Evolutionary conservation across 2,329 filamentous ascomycete species (phyloP).

Genomic region (Leptosphaerulina australis): DNA sequence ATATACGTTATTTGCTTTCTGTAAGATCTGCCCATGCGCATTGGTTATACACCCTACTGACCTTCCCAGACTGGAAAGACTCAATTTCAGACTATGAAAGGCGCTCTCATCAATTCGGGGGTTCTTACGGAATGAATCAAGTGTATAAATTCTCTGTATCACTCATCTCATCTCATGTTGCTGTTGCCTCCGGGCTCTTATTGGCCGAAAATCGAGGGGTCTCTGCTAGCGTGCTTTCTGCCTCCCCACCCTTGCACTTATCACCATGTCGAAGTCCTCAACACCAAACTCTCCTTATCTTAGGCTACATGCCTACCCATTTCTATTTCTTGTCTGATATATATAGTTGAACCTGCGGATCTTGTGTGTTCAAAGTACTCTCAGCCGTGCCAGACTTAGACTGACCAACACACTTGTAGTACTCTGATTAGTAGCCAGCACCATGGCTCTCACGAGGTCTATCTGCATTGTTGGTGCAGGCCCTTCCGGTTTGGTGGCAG

Average conservation of each 20-base stretch:
- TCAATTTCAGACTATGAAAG: slow-evolving; percentile 57
- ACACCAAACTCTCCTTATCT: not conserved
- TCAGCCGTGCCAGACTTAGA: not conserved
- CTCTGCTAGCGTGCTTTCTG: slow-evolving; percentile 21
- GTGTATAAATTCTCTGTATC: slow-evolving; percentile 8
- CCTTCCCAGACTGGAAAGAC: slow-evolving; percentile 53
- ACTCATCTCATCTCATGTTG: not conserved
- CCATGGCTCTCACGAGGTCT: slow-evolving; percentile 30
- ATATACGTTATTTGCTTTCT: slow-evolving; percentile 57
- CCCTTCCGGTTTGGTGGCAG: slow-evolving; percentile 53
- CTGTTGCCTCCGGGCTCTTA: not conserved
- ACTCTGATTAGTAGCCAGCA: slow-evolving; percentile 1
- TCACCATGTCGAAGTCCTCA: not conserved
- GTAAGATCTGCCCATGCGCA: slow-evolving; percentile 32
- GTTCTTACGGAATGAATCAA: slow-evolving; percentile 30
- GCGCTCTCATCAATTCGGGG: slow-evolving; percentile 43
- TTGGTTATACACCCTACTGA: slow-evolving; percentile 8
- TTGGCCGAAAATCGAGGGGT: slow-evolving; percentile 22
- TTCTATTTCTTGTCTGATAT: not conserved
- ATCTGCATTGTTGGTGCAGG: slow-evolving; percentile 54
- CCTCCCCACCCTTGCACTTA: slow-evolving; percentile 11
- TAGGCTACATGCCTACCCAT: not conserved
- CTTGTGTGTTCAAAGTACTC: not conserved
- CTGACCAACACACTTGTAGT: not conserved
- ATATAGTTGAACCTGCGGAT: not conserved